These are phyloP conservation scores for Xylaria digitata DNA, from an alignment of 2,329 filamentous ascomycete species.

Conservation along the genomic window DNA sequence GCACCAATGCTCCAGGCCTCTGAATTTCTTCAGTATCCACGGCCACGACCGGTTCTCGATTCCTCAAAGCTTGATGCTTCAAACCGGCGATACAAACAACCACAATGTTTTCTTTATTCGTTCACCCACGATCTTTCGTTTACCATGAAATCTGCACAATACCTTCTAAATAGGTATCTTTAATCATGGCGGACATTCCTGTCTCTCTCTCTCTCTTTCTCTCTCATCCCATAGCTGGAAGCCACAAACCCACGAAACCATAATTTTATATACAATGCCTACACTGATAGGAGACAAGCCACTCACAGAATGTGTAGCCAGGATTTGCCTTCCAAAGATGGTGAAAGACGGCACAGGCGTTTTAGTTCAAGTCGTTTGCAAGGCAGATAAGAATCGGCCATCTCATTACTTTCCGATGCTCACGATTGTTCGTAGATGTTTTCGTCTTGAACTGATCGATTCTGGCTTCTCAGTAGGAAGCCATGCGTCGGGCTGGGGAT, in stretches of 20 bases:
- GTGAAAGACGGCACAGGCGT: conserved; percentile 15
- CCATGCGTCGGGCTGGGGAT: conserved; percentile 69
- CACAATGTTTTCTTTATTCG: conserved; percentile 9
- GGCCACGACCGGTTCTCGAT: conserved; percentile 7
- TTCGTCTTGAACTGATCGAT: conserved; percentile 16
- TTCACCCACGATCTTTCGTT: conserved; percentile 9
- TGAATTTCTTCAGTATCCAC: neutral
- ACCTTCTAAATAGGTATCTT: neutral
- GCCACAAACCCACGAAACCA: conserved; percentile 10
- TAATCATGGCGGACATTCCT: conserved; percentile 11
- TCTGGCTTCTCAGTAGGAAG: conserved; percentile 63
- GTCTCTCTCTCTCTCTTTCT: too few relatives aligned
- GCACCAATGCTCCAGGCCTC: conserved; percentile 10
- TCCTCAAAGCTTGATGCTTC: neutral
- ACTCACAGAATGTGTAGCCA: conserved; percentile 1
- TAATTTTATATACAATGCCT: conserved; percentile 33
- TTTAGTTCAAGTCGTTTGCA: neutral
- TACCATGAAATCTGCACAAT: conserved; percentile 17
- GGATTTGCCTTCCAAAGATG: neutral
- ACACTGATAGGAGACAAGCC: conserved; percentile 12
- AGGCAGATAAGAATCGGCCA: neutral
- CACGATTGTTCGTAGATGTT: conserved; percentile 29
- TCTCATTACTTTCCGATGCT: neutral
- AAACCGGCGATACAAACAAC: conserved; percentile 10
- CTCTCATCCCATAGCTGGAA: conserved; percentile 1